Conservation (phyloP, 306 rosid genomes). For the Luffa aegyptiaca region DNA sequence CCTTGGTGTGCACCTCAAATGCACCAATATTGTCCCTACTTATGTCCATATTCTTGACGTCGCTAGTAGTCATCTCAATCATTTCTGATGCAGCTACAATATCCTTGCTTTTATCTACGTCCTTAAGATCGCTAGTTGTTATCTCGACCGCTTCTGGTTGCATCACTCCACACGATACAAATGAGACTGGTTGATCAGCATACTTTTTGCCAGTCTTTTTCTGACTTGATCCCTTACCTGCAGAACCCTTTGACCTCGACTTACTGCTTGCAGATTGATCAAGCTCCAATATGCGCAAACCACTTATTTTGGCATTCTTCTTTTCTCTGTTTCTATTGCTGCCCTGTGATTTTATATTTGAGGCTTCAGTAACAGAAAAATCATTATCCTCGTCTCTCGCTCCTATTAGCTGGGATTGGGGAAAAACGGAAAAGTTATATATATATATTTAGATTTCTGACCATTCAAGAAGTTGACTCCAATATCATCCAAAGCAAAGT, state of each 20-base stretch:
- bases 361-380: constrained; percentile 39
- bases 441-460: neutral
- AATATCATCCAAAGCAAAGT: neutral
- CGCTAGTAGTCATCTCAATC: constrained; percentile 21
- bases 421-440: neutral
- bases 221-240: constrained; percentile 36
- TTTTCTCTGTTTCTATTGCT: constrained; percentile 27
- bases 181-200: constrained; percentile 66
- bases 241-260: constrained; percentile 25
- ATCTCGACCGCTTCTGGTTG: constrained; percentile 34
- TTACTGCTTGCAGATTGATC: constrained; percentile 22
- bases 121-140: constrained; percentile 21
- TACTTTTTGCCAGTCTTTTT: constrained; percentile 41
- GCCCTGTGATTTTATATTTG: constrained; percentile 27
- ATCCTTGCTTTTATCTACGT: constrained; percentile 15
- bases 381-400: constrained; percentile 51
- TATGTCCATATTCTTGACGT: constrained; percentile 26
- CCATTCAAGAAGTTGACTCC: neutral
- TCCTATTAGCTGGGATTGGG: constrained; percentile 53
- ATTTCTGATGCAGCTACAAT: constrained; percentile 34
- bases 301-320: constrained; percentile 33
- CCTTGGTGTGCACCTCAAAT: constrained; percentile 86
- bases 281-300: constrained; percentile 19
- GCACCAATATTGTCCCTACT: constrained; percentile 25
- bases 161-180: constrained; percentile 62